Evolutionary conservation across 139 green algal species (phyloP).

Genomic region (Chlorella sorokiniana): DNA sequence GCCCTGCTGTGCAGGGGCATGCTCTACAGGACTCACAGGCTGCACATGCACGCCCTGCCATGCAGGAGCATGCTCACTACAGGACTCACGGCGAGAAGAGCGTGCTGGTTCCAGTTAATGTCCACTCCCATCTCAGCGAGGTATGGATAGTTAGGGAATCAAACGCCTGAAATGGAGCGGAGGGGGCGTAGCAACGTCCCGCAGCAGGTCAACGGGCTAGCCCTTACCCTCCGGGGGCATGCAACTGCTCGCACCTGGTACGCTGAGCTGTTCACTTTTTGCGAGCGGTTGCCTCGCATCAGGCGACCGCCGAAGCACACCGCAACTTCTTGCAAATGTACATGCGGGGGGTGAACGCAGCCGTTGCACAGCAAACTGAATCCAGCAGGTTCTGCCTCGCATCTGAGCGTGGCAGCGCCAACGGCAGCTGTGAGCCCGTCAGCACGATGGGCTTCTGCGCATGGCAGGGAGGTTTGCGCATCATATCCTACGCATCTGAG

Average conservation of each 20-base stretch:
- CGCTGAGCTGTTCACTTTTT: constrained; percentile 67
- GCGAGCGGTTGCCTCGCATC: constrained; percentile 84
- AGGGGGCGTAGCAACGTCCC: no score
- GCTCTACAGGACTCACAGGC: background rate
- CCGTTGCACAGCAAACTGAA: constrained; percentile 70
- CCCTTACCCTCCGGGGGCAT: background rate
- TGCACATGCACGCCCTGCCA: background rate
- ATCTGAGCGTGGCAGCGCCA: constrained; percentile 81
- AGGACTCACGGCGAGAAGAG: constrained; percentile 48
- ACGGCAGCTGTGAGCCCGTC: constrained; percentile 82
- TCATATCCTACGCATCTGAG: no score
- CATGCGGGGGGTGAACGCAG: constrained; percentile 66
- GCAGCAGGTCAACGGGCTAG: background rate
- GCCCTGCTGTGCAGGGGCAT: background rate
- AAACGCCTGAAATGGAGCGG: constrained; percentile 59
- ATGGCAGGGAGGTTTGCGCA: no score
- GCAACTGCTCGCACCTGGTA: constrained; percentile 45
- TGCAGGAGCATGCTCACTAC: background rate
- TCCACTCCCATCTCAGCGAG: constrained; percentile 87
- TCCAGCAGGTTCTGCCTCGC: constrained; percentile 91
- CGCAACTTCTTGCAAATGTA: constrained; percentile 72
- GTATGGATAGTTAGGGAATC: constrained; percentile 72
- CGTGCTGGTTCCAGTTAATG: constrained; percentile 59
- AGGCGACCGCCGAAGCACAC: constrained; percentile 91
- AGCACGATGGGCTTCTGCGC: constrained; percentile 50